Evolutionary conservation across 2,329 filamentous ascomycete genomes (phyloP).

Genomic region (Venturia effusa): DNA sequence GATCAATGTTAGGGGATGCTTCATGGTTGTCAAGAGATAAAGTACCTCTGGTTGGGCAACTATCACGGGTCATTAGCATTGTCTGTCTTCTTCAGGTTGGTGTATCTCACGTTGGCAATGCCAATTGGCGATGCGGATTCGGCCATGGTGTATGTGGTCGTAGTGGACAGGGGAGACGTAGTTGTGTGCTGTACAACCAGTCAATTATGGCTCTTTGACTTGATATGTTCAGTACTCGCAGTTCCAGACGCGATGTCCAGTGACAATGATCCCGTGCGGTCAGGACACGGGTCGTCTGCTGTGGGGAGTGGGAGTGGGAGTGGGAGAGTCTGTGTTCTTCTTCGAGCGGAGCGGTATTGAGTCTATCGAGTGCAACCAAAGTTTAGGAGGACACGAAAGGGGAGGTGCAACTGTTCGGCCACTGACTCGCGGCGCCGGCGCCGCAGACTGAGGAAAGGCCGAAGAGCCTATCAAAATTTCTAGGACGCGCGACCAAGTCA

Average conservation of each 20-base stretch:
- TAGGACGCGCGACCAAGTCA: neutral
- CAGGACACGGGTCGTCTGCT: neutral
- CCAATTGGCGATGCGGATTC: conserved; percentile 58
- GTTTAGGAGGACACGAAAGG: neutral
- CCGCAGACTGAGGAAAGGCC: neutral
- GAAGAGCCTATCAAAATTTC: conserved; percentile 3
- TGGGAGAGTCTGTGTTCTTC: neutral
- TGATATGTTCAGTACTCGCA: neutral
- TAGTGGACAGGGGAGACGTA: neutral
- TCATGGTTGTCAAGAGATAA: conserved; percentile 16
- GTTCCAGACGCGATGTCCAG: neutral
- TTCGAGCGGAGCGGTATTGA: neutral
- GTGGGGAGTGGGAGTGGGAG: neutral
- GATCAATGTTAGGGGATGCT: conserved; percentile 24
- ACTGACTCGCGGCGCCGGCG: neutral
- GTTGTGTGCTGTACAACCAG: conserved; percentile 1
- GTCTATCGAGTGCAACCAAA: neutral
- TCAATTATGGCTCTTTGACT: neutral
- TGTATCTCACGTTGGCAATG: conserved; percentile 57
- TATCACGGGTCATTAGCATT: conserved; percentile 28
- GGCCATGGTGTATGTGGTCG: conserved; percentile 39
- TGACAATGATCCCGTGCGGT: neutral
- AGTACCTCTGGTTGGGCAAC: conserved; percentile 59
- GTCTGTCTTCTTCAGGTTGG: neutral
- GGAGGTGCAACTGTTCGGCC: neutral